phyloP scores from a whole-genome alignment of 768 basidiomycete genomes.

The Xerocomellus chrysenteron region DNA sequence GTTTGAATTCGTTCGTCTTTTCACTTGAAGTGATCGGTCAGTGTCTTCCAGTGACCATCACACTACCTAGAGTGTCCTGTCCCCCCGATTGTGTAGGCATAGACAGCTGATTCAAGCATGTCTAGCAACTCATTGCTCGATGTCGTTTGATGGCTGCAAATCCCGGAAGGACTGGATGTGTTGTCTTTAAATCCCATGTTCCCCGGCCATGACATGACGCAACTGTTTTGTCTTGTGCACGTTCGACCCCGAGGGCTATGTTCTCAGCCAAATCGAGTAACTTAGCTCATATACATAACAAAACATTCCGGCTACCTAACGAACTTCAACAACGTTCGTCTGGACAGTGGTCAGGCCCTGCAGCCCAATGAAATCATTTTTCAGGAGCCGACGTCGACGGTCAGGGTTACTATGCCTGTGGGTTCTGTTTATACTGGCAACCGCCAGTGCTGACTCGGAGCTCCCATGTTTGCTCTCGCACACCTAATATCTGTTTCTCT shows the following conservation, averaged over 20 bases:
- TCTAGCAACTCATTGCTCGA: background rate
- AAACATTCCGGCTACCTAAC: background rate
- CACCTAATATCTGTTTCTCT: constrained; percentile 8
- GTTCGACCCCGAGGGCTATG: constrained; percentile 10
- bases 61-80: background rate
- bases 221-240: constrained; percentile 8
- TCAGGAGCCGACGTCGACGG: background rate
- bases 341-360: constrained; percentile 15
- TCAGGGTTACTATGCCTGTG: background rate
- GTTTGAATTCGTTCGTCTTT: background rate
- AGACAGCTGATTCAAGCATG: background rate
- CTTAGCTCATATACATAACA: background rate
- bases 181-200: background rate
- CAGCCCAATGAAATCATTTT: constrained; percentile 16
- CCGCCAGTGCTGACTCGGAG: background rate
- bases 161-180: background rate
- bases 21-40: background rate
- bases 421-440: background rate
- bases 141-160: background rate
- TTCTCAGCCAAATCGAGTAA: constrained; percentile 24
- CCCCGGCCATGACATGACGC: background rate
- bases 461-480: constrained; percentile 17
- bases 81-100: constrained; percentile 1
- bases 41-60: background rate
- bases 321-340: constrained; percentile 36